Percentiles rank a stretch among this genome's conserved stretches.
phyloP scores from a whole-genome alignment of 2,329 filamentous ascomycete species.

The Aspergillus ustus region DNA sequence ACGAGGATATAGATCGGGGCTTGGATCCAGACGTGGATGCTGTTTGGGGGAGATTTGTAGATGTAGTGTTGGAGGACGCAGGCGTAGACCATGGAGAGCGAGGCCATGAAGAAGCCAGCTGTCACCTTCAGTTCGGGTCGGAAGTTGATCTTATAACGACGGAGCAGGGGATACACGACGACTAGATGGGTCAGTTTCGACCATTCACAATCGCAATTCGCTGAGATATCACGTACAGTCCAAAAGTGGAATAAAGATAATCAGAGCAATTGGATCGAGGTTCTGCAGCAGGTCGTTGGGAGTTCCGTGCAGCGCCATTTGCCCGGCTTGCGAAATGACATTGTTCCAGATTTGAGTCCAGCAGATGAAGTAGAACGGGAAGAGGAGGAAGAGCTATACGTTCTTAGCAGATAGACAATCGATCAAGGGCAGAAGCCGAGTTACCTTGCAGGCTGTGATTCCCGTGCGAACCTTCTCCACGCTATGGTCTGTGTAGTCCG shows the following conservation, averaged over 20 bases:
- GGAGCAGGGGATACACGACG: constrained; percentile 61
- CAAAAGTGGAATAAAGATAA: constrained; percentile 70
- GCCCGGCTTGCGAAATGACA: constrained; percentile 41
- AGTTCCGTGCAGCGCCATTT: constrained; percentile 63
- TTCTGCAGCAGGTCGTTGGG: constrained; percentile 74
- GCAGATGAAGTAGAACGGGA: constrained; percentile 59
- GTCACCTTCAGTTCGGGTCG: constrained; percentile 65
- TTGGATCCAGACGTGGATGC: constrained; percentile 34
- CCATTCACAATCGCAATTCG: not conserved
- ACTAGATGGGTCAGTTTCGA: not conserved
- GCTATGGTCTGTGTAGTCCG: constrained; percentile 56
- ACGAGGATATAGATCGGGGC: constrained; percentile 34
- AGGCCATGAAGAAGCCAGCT: constrained; percentile 64
- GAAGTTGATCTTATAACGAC: constrained; percentile 32
- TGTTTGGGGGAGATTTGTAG: constrained; percentile 20
- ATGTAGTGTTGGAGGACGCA: constrained; percentile 49
- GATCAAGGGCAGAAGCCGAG: not conserved
- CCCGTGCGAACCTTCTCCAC: constrained; percentile 67
- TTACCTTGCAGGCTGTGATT: constrained; percentile 62
- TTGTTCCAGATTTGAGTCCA: constrained; percentile 44
- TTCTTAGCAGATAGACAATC: not conserved
- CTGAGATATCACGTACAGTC: constrained; percentile 55
- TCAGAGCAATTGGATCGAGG: constrained; percentile 70
- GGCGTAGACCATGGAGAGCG: constrained; percentile 59
- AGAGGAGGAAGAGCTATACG: constrained; percentile 60